Percentiles rank a stretch among this genome's conserved stretches.
Evolutionary conservation across 2,329 filamentous ascomycete species (phyloP).

Genomic region (Xylaria polymorpha): DNA sequence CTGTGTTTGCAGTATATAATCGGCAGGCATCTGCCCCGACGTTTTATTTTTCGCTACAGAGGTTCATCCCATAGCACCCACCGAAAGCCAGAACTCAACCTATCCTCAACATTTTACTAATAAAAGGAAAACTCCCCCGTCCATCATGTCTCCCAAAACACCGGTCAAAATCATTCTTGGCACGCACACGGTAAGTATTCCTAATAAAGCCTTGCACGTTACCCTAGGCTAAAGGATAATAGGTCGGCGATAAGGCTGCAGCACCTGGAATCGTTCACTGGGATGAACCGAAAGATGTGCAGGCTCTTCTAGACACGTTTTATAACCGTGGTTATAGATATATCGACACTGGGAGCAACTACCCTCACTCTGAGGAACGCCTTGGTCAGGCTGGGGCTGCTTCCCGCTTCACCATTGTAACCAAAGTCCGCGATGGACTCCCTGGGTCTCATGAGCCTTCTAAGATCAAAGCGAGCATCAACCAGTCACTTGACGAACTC

Average conservation of each 20-base stretch:
- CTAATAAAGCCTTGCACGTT: neutral
- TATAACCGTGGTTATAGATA: constrained; percentile 33
- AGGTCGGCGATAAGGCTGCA: constrained; percentile 35
- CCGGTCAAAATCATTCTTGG: constrained; percentile 29
- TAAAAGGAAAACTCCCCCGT: neutral
- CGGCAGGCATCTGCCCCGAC: neutral
- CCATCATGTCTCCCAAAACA: constrained; percentile 18
- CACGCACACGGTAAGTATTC: constrained; percentile 23
- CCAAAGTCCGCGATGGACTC: constrained; percentile 50
- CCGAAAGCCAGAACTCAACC: neutral
- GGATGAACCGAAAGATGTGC: constrained; percentile 35
- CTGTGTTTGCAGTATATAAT: constrained; percentile 6
- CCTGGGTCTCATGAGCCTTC: constrained; percentile 44
- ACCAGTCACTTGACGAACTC: constrained; percentile 50
- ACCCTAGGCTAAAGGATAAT: neutral
- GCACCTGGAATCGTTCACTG: constrained; percentile 33
- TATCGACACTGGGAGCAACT: constrained; percentile 58
- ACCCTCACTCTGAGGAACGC: constrained; percentile 50
- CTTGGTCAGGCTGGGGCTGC: constrained; percentile 48
- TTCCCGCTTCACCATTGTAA: constrained; percentile 51
- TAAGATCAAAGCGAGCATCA: constrained; percentile 48
- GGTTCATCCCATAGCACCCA: constrained; percentile 3
- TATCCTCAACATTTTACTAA: neutral
- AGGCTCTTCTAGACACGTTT: constrained; percentile 34
- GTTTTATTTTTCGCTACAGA: neutral